Evolutionary conservation across 2,329 filamentous ascomycete genomes (phyloP), one percentile per base, ranked within the genome.

Genomic region (Whalleya microplaca): DNA sequence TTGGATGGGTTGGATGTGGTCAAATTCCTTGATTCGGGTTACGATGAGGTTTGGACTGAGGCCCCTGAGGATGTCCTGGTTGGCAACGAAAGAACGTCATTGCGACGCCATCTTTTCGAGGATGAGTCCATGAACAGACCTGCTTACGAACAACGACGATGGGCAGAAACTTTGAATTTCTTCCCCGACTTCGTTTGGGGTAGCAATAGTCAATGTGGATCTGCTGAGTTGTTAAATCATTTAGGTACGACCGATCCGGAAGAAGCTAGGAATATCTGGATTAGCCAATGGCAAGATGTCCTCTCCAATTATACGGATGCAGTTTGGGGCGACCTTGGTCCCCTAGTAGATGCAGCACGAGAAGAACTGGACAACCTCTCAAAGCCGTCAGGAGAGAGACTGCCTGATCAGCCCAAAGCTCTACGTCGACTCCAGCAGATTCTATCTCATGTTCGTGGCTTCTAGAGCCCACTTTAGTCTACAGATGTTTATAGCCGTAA

Each of bases 291-390:
- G 84, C 76, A 77, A 32, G 75, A 77, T 42, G 82, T 86, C 7
- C 73, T 87, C 21, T 79, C 75, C 1, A 73, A 76, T 32, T 88
- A 88, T 62, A 80, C 79, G 0, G 85, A 89, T 66, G 83, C 89
- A 53, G 86, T 90, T 21, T 90, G 87, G 88, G 88, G 87, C 19
- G 84, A 84, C 54, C 70, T 90, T 19, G 72, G 78, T 27, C 77
- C 81, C 2, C 73, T 88, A 32, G 80, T 86, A 9, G 73, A 77
- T 48, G 78, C 83, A 58, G 87, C 87, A 3, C 76, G 75, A 54
- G 71, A 72, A 45, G 87, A 90, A 67, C 70, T 89, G 19, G 73
- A 80, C 46, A 69, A 75, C 21, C 69, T 79, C 21, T 68, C 73
- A 50, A 64, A 69, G 23, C 53, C 55, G 12, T 43, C 59, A 32